Conservation (phyloP, 768 basidiomycete species). For the Myochromella boudieri region DNA sequence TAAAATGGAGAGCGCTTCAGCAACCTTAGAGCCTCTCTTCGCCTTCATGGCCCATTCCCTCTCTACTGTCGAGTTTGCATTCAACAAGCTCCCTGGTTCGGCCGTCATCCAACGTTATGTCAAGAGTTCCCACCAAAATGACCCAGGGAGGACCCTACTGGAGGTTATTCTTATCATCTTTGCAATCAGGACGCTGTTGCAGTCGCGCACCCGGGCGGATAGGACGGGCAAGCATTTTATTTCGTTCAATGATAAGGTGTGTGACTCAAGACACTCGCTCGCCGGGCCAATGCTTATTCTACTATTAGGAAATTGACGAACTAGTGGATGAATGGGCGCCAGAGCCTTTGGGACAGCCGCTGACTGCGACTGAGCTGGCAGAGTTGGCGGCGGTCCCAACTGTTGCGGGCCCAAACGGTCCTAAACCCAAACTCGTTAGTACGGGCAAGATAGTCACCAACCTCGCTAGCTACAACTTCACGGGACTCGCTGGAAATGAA, state of each 20-base stretch:
- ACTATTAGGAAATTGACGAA: constrained; percentile 87
- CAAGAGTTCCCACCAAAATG: constrained; percentile 92
- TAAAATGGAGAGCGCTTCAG: constrained; percentile 31
- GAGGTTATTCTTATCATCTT: constrained; percentile 88
- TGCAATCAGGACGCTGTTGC: constrained; percentile 86
- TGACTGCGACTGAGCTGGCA: constrained; percentile 55
- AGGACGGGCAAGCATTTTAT: constrained; percentile 86
- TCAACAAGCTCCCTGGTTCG: constrained; percentile 79
- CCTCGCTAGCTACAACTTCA: constrained; percentile 89
- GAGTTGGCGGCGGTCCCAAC: constrained; percentile 78
- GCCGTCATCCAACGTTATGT: constrained; percentile 88
- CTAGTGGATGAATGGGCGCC: constrained; percentile 95
- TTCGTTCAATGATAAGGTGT: constrained; percentile 85
- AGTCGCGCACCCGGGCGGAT: constrained; percentile 86
- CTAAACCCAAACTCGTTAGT: constrained; percentile 75
- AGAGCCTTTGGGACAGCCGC: constrained; percentile 72
- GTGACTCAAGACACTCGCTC: constrained; percentile 14
- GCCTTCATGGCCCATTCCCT: constrained; percentile 63
- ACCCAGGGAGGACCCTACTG: constrained; percentile 88
- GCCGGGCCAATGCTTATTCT: not conserved
- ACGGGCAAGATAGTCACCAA: constrained; percentile 79
- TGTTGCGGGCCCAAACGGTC: constrained; percentile 76
- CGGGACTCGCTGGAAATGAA: constrained; percentile 87
- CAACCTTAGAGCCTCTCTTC: constrained; percentile 52
- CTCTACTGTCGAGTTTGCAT: constrained; percentile 58